These are phyloP conservation scores for Rheum nobile DNA, from an alignment of 148 eudicot genomes.

Conservation along the genomic window DNA sequence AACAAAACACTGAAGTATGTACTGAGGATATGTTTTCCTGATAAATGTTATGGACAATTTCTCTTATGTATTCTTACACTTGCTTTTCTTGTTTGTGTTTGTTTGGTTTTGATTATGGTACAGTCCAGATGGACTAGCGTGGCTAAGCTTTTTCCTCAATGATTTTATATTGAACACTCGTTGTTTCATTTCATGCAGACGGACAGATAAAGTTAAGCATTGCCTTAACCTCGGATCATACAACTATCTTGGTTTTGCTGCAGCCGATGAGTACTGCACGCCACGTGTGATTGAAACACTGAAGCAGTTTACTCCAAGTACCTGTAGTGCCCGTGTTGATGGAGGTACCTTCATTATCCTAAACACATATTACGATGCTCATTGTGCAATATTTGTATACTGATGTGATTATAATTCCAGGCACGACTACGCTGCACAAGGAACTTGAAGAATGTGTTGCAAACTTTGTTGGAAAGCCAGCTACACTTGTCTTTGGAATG, in stretches of 20 bases:
- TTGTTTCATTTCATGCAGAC: slow-evolving; percentile 33
- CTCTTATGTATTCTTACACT: neutral
- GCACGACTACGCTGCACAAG: slow-evolving; percentile 59
- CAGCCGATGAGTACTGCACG: slow-evolving; percentile 94
- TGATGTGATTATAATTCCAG: slow-evolving; percentile 30
- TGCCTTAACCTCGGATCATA: slow-evolving; percentile 98
- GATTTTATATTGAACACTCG: neutral
- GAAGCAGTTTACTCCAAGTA: slow-evolving; percentile 68
- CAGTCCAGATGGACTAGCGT: neutral
- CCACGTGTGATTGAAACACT: slow-evolving; percentile 79
- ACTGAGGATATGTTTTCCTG: neutral
- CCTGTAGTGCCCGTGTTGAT: slow-evolving; percentile 82
- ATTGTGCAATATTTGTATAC: neutral
- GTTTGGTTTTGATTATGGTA: neutral
- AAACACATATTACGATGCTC: neutral
- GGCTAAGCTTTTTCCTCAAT: neutral
- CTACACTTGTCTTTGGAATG: slow-evolving; percentile 86
- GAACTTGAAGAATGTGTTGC: slow-evolving; percentile 89
- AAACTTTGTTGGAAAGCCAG: slow-evolving; percentile 80
- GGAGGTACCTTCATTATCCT: slow-evolving; percentile 45
- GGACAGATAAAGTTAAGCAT: slow-evolving; percentile 49
- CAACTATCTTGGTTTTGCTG: slow-evolving; percentile 98
- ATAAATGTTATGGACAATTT: neutral
- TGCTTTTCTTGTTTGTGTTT: slow-evolving; percentile 1
- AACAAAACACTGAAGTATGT: slow-evolving; percentile 91